phyloP scores from a whole-genome alignment of 176 grass and related monocot genomes.

The Bothriochloa decipiens region DNA sequence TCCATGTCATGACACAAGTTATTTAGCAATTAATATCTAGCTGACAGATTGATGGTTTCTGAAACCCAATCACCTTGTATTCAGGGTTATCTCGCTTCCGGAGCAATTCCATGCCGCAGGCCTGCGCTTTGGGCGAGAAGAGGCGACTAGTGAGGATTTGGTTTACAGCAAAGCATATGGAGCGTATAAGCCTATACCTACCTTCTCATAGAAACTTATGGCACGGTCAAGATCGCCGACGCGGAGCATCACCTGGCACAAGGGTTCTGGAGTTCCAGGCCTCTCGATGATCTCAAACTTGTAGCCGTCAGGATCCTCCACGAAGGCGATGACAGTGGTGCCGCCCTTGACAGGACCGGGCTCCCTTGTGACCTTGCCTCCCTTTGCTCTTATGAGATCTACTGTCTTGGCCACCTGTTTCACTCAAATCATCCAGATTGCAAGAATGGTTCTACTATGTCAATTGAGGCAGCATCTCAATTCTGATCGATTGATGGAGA shows the following conservation, averaged over 20 bases:
- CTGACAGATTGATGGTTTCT: not conserved
- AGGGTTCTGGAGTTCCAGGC: slow-evolving; percentile 55
- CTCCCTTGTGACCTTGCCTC: slow-evolving; percentile 68
- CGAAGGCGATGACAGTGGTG: slow-evolving; percentile 63
- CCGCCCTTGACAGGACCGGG: slow-evolving; percentile 65
- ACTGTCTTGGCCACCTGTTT: slow-evolving; percentile 63
- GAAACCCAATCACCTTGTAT: slow-evolving; percentile 57
- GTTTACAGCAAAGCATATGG: not conserved
- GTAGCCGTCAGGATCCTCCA: slow-evolving; percentile 83
- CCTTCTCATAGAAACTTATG: slow-evolving; percentile 80
- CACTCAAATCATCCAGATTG: not conserved
- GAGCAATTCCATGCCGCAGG: slow-evolving; percentile 70
- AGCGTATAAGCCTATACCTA: not conserved
- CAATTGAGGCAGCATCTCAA: not conserved
- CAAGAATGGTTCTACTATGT: not conserved
- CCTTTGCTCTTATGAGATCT: slow-evolving; percentile 59
- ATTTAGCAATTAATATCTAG: not conserved
- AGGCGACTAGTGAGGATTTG: not conserved
- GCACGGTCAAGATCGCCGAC: slow-evolving; percentile 63
- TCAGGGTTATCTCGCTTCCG: slow-evolving; percentile 61
- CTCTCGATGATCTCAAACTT: slow-evolving; percentile 87
- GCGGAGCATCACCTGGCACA: slow-evolving; percentile 81
- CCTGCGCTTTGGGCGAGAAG: slow-evolving; percentile 29
- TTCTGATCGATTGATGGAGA: not conserved
- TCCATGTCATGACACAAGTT: not conserved